These are phyloP conservation scores for Zoysia japonica DNA, from an alignment of 176 grass and related monocot genomes.

Conservation along the genomic window DNA sequence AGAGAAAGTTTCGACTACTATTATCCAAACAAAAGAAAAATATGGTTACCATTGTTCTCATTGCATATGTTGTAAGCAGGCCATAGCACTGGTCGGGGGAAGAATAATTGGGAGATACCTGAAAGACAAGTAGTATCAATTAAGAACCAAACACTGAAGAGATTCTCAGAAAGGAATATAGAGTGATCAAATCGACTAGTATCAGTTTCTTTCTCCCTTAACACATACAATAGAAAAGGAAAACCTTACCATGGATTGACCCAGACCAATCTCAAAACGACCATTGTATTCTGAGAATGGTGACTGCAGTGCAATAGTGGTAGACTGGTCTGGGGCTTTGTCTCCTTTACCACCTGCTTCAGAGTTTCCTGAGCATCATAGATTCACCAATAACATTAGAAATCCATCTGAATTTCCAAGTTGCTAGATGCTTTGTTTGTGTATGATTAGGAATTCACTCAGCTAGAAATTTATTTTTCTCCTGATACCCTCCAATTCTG, in stretches of 20 bases:
- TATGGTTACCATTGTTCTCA: slow-evolving; percentile 41
- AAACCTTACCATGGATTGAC: slow-evolving; percentile 70
- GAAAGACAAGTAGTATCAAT: slow-evolving; percentile 15
- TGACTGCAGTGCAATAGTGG: slow-evolving; percentile 48
- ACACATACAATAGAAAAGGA: background rate
- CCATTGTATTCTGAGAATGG: slow-evolving; percentile 58
- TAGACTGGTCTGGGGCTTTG: slow-evolving; percentile 50
- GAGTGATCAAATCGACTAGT: no score
- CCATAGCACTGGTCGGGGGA: slow-evolving; percentile 78
- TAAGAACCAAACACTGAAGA: background rate
- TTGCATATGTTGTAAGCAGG: slow-evolving; percentile 50
- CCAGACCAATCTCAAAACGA: slow-evolving; percentile 63
- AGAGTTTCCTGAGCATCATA: slow-evolving; percentile 40
- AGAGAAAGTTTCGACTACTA: background rate
- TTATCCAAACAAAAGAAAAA: background rate
- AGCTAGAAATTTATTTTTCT: no score
- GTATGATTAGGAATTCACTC: background rate
- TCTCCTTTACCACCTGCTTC: slow-evolving; percentile 51
- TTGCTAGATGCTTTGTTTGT: background rate
- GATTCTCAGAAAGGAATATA: background rate
- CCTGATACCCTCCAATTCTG: background rate
- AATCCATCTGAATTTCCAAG: background rate
- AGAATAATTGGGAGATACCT: slow-evolving; percentile 63
- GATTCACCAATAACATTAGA: slow-evolving; percentile 8
- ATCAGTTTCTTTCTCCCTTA: no score